phyloP scores from a whole-genome alignment of 306 rosid species.

The Trifolium subterraneum region DNA sequence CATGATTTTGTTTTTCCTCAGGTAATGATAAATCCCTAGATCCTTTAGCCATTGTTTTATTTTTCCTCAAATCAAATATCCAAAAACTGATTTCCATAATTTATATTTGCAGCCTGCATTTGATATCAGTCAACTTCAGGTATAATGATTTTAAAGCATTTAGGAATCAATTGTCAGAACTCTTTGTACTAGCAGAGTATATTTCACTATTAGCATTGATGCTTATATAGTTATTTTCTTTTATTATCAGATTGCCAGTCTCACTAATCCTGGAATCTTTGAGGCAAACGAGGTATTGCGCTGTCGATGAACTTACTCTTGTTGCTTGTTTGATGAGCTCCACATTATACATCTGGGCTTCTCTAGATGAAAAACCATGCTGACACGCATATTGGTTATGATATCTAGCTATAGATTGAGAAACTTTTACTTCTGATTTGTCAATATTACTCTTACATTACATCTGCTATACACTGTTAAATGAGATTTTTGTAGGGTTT shows the following conservation, averaged over 20 bases:
- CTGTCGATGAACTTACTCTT: slow-evolving; percentile 12
- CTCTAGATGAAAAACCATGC: slow-evolving; percentile 10
- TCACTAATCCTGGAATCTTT: slow-evolving; percentile 84
- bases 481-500: slow-evolving; percentile 25
- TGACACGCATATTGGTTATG: slow-evolving; percentile 18
- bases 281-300: slow-evolving; percentile 90
- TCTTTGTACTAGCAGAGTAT: slow-evolving; percentile 2
- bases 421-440: slow-evolving; percentile 16
- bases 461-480: slow-evolving; percentile 28
- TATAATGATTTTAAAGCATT: slow-evolving; percentile 48
- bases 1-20: slow-evolving; percentile 94
- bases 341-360: not conserved
- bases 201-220: slow-evolving; percentile 8
- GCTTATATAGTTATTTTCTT: slow-evolving; percentile 35
- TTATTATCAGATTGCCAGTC: slow-evolving; percentile 68
- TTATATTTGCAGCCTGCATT: slow-evolving; percentile 78
- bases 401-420: slow-evolving; percentile 18
- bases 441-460: not conserved
- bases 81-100: slow-evolving; percentile 34
- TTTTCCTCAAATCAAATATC: slow-evolving; percentile 31
- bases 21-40: slow-evolving; percentile 53
- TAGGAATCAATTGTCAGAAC: slow-evolving; percentile 31
- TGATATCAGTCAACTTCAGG: slow-evolving; percentile 75
- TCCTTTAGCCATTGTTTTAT: slow-evolving; percentile 25
- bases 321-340: slow-evolving; percentile 33